Evolutionary conservation across 495 filamentous ascomycete species (phyloP), one percentile per base, ranked within the genome.

Genomic region (Lasiosphaeria ovina): DNA sequence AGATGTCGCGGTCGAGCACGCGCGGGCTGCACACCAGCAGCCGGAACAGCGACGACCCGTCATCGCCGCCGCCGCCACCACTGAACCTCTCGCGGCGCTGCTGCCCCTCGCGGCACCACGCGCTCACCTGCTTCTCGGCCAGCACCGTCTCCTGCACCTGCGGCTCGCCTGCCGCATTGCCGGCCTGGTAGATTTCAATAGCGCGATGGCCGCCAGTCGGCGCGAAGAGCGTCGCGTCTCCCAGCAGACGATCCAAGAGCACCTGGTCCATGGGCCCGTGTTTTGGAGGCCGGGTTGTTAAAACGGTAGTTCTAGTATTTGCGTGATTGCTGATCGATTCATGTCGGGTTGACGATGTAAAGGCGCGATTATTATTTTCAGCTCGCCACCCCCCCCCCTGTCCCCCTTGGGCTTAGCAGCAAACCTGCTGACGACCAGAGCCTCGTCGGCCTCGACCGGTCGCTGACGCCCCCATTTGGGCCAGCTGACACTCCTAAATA

Each of bases 1-100:
- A 47, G 44, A 47, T 47, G 44, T 47, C 44, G 44, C 44, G 44
- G 44, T 47, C 44, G 8, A 47, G 44, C 8, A 47, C 44, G 12
- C 44, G 44, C 44, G 44, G 6, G 44, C 44, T 42, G 38, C 38
- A 42, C 8, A 42, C 38, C 8, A 42, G 38, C 7, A 42, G 38
- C 38, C 38, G 38, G 38, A 42, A 42, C 38, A 42, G 38, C 38
- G 38, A 42, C 38, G 24, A 24, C 24, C 24, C 24, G 24, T 14
- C 38, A 3, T 42, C 38, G 7, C 38, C 38, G 38, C 14, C 38
- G 7, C 38, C 14, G 24, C 24, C 24, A 2, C 24, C 24, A 24
- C 24, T 24, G 24, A 24, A 24, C 24, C 24, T 24, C 24, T 24
- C 24, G 24, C 24, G 24, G 24, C 24, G 24, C 24, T 24, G 24